Base-by-base conservation (phyloP, 2,329 filamentous ascomycete genomes). In the Ustulina deusta region DNA sequence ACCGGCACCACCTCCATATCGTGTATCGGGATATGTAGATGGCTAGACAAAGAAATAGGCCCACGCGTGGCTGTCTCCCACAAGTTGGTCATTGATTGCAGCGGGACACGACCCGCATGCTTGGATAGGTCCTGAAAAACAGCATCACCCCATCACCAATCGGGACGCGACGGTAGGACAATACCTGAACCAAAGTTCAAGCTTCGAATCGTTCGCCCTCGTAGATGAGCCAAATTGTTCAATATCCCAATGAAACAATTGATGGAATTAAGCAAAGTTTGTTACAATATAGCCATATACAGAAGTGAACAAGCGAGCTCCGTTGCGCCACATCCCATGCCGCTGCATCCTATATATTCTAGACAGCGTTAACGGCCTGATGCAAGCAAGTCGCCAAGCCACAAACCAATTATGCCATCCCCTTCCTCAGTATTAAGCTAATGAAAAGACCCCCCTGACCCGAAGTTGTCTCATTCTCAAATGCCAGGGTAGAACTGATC, bases 401-500 rank as follows among this genome's bases (percentile, higher is more conserved):
- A 55, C 25, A 15, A 57, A 52, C 58, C 34, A 51, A 51, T 54
- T 38, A 29, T 54, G 29, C 36, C 46, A 40, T 22, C 29, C 54
- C 20, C 25, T 46, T 61, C 44, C 29, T 29, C 29, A 25, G 22
- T 34, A 48, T 15, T 20, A 36, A 25, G 49, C 32, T 42, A 42
- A 40, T 25, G 13, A 70, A 58, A 48, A 42, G 25, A 36, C 20
- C 38, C 13, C 27, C 9, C 10, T 20, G 10, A 25, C 34, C 58
- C 55, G 52, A 42, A 63, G 49, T 60, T 49, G 40, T 49, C 63
- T 63, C 61, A 36, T 59, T n/a, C 68, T 82, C 74, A 87, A 67
- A 79, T 82, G 72, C 87, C 86, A 51, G 85, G 85, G 73, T 84
- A 86, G 72, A 87, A 88, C 66, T 87, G 85, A 40, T 88, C 86